Evolutionary conservation across 1,284 basidiomycete genomes (phyloP).

Genomic region (Phellinidium pouzarii): DNA sequence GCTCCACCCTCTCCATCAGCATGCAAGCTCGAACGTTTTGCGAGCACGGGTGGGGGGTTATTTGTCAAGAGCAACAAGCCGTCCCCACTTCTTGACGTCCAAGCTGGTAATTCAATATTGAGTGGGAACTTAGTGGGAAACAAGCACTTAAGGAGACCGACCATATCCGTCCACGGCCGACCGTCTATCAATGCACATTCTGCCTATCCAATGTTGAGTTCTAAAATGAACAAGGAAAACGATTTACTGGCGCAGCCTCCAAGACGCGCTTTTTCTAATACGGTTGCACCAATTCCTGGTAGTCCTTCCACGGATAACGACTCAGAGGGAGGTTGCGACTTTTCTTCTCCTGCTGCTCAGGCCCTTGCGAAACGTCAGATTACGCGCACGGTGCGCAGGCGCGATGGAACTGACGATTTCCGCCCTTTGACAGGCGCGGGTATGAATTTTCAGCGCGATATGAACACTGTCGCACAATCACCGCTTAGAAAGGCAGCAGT

Average conservation of each 20-base stretch:
- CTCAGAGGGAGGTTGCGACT: constrained; percentile 53
- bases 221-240: constrained; percentile 21
- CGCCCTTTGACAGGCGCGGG: constrained; percentile 58
- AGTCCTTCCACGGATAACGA: constrained; percentile 48
- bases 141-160: constrained; percentile 58
- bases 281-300: constrained; percentile 42
- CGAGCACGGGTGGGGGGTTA: constrained; percentile 33
- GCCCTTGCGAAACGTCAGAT: constrained; percentile 71
- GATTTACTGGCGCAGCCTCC: constrained; percentile 34
- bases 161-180: constrained; percentile 54
- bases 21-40: constrained; percentile 55
- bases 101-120: constrained; percentile 32
- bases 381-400: constrained; percentile 62
- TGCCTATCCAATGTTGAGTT: constrained; percentile 24
- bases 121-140: constrained; percentile 29
- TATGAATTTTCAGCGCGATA: constrained; percentile 37
- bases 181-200: constrained; percentile 35
- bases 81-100: constrained; percentile 21
- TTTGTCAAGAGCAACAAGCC: constrained; percentile 48
- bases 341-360: constrained; percentile 65
- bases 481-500: constrained; percentile 14
- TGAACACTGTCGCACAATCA: constrained; percentile 25
- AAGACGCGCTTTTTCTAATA: constrained; percentile 69
- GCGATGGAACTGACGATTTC: constrained; percentile 76
- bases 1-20: constrained; percentile 53